Base-by-base conservation (phyloP, 345 rosid species). In the Cardamine occulta region DNA sequence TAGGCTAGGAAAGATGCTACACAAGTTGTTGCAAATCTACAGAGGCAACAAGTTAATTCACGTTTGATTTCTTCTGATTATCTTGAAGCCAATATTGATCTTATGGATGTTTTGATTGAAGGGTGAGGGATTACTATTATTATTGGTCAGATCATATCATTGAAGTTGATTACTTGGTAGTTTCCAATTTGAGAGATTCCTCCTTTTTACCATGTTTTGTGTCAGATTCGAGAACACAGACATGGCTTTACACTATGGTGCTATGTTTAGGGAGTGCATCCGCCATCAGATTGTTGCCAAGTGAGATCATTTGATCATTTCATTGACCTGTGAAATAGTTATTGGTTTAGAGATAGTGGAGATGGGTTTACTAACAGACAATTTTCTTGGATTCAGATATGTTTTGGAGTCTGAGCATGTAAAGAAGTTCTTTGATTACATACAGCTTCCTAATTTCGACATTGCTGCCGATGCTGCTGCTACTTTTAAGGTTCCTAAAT, bases 401-500 rank as follows among this genome's bases (percentile, higher is more conserved):
- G 97, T 96, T 74, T 80, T 96, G 84, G 98, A 96, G 78, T 88
- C 96, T 0, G 82, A 82, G 66, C 86, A 93, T 72, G 79, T 93
- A 84, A 96, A 87, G 89, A 93, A 91, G 84, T 89, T 93, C 82
- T 96, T 96, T 48, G 86, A 91, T 62, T 89, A 81, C 74, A 96
- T 96, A 78, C 98, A 89, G 80, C 91, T 96, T 77, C 97, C 98
- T 34, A 93, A 96, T 81, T 96, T 96, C 17, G 98, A 96, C 67
- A 83, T 96, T 79, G 93, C 98, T 63, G 98, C 99, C 45, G 98
- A 93, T 88, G 99, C 96, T 78, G 99, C 96, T 81, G 98, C 95
- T 9, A 91, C 99, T 53, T 93, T 96, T 81, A 96, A 93, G 99
- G 98, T 96, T 29, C 2, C 48, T 9, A 56, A 23, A 23, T 13